Conservation (phyloP, 345 rosid species). For the Microcos paniculata region DNA sequence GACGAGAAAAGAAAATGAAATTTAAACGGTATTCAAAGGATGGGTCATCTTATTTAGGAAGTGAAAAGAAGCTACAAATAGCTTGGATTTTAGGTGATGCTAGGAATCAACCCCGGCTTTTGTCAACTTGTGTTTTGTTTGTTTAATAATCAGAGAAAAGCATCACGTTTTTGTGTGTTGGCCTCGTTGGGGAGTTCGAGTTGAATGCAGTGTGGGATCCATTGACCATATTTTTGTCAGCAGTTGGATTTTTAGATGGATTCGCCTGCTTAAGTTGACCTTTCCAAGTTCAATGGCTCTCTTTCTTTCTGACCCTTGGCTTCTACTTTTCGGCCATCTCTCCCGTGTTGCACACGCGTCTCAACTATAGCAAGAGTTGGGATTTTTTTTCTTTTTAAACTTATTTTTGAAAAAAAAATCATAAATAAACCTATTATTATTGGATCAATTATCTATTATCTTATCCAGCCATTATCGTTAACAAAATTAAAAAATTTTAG, state of each 20-base stretch:
- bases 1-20: neutral
- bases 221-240: neutral
- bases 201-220: neutral
- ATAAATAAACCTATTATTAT: too few relatives aligned
- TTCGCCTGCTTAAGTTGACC: neutral
- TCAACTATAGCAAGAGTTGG: too few relatives aligned
- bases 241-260: neutral
- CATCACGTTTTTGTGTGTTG: neutral
- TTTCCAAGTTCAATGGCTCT: conserved; percentile 2
- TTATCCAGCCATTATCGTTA: too few relatives aligned
- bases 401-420: too few relatives aligned
- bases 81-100: neutral
- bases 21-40: neutral
- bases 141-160: neutral
- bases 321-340: neutral
- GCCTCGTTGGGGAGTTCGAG: too few relatives aligned
- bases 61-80: neutral
- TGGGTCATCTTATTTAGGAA: neutral
- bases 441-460: too few relatives aligned
- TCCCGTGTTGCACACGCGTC: conserved; percentile 1
- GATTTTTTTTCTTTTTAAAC: too few relatives aligned
- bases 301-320: neutral
- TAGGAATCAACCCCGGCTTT: neutral
- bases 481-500: too few relatives aligned
- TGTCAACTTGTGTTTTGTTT: neutral